Conservation (phyloP, 139 green algal genomes). For the Micractinium sp. region DNA sequence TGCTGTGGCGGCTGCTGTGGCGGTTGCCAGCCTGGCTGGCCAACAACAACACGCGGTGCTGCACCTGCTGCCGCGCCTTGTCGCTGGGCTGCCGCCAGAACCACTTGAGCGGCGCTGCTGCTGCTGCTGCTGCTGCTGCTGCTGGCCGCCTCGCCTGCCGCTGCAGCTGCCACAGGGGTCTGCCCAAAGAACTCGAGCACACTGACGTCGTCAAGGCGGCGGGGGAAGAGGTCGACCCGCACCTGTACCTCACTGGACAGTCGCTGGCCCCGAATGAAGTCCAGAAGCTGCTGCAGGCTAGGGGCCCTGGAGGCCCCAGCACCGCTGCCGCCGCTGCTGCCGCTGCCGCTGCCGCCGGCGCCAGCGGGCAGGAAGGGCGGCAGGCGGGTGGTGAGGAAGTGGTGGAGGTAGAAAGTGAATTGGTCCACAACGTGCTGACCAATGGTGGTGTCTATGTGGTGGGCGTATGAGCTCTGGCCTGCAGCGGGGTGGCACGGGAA, state of each 20-base stretch:
- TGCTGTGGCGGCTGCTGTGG: too few relatives aligned
- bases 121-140: neutral
- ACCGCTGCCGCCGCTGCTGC: neutral
- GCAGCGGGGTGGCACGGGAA: neutral
- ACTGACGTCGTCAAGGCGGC: neutral
- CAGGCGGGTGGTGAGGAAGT: conserved; percentile 13
- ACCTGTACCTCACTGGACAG: conserved; percentile 16
- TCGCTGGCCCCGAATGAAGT: neutral
- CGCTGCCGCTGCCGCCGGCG: neutral
- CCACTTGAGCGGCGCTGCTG: neutral
- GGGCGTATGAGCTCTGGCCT: conserved; percentile 52
- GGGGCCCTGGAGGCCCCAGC: neutral
- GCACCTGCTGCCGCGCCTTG: neutral
- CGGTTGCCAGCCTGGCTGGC: too few relatives aligned
- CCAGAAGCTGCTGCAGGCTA: conserved; percentile 24
- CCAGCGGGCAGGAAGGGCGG: neutral
- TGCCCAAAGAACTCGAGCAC: conserved; percentile 9
- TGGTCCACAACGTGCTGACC: conserved; percentile 44
- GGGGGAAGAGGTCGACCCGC: conserved; percentile 1
- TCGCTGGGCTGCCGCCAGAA: neutral
- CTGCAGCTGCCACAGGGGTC: neutral
- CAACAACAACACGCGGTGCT: neutral
- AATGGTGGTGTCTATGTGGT: conserved; percentile 20
- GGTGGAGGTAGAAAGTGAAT: conserved; percentile 28
- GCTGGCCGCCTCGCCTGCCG: neutral